Conservation (phyloP, 306 rosid genomes). For the Quercus bicolor region DNA sequence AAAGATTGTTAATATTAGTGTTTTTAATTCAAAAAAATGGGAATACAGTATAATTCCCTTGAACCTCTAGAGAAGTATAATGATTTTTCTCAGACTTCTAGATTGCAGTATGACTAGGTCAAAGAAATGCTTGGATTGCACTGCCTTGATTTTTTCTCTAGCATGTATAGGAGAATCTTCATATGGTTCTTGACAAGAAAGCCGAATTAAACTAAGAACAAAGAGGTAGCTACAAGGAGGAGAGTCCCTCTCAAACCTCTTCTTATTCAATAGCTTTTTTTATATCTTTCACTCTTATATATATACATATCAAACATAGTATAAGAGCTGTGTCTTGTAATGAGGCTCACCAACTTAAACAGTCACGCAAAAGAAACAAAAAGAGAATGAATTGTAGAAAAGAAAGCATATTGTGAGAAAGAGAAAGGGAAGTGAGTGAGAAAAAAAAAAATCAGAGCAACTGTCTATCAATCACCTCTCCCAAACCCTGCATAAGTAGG, state of each 20-base stretch:
- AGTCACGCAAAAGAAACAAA: not conserved
- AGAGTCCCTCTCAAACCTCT: conserved; percentile 23
- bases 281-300: conserved; percentile 31
- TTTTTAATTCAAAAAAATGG: too few species aligned
- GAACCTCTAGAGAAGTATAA: too few species aligned
- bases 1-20: too few species aligned
- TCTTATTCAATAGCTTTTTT: conserved; percentile 10
- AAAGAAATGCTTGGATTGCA: too few species aligned
- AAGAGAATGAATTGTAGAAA: conserved; percentile 20
- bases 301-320: conserved; percentile 1
- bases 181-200: conserved; percentile 10
- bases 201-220: conserved; percentile 27
- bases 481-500: too few species aligned
- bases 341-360: not conserved
- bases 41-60: too few species aligned
- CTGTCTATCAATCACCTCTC: too few species aligned
- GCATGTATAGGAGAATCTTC: too few species aligned
- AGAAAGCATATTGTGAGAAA: conserved; percentile 20
- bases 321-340: not conserved
- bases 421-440: not conserved
- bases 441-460: too few species aligned
- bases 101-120: too few species aligned
- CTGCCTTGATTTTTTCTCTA: too few species aligned
- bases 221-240: conserved; percentile 21
- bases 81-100: too few species aligned